These are phyloP conservation scores for Russula olivacea DNA, from an alignment of 768 basidiomycete species.

Conservation along the genomic window DNA sequence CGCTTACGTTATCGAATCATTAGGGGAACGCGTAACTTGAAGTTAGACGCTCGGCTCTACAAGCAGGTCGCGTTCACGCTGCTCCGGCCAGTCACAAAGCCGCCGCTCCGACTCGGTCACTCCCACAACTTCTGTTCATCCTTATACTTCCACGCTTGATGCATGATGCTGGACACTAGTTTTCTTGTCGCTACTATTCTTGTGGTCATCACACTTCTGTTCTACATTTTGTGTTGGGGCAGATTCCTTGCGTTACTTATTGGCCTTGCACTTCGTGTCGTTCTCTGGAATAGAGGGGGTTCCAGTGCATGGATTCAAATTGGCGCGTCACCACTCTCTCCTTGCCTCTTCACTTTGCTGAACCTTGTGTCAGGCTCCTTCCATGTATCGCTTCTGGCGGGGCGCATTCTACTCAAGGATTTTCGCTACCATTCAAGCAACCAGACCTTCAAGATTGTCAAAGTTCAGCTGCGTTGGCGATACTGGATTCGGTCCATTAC, in stretches of 20 bases:
- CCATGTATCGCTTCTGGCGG: slow-evolving; percentile 83
- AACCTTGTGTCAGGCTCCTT: slow-evolving; percentile 58
- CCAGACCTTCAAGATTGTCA: slow-evolving; percentile 77
- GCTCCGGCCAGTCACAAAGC: neutral
- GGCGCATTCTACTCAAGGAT: slow-evolving; percentile 84
- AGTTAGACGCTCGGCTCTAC: too few species aligned
- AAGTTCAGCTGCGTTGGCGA: slow-evolving; percentile 85
- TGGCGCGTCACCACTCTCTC: slow-evolving; percentile 39
- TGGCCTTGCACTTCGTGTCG: slow-evolving; percentile 57
- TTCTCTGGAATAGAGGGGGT: slow-evolving; percentile 71
- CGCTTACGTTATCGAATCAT: neutral
- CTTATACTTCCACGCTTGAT: slow-evolving; percentile 32
- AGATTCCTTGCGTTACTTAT: slow-evolving; percentile 68
- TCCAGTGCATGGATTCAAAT: slow-evolving; percentile 83
- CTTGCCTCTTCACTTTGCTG: neutral
- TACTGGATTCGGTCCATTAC: slow-evolving; percentile 87
- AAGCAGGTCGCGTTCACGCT: neutral
- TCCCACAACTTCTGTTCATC: neutral
- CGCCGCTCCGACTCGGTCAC: neutral
- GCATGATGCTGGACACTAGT: slow-evolving; percentile 48
- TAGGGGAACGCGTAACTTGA: too few species aligned
- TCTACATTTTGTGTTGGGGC: slow-evolving; percentile 92
- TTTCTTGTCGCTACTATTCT: slow-evolving; percentile 61
- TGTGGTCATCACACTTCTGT: slow-evolving; percentile 47
- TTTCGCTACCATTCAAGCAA: slow-evolving; percentile 88